These are phyloP conservation scores for Thalassia testudinum DNA, from an alignment of 116 monocot genomes.

Conservation along the genomic window DNA sequence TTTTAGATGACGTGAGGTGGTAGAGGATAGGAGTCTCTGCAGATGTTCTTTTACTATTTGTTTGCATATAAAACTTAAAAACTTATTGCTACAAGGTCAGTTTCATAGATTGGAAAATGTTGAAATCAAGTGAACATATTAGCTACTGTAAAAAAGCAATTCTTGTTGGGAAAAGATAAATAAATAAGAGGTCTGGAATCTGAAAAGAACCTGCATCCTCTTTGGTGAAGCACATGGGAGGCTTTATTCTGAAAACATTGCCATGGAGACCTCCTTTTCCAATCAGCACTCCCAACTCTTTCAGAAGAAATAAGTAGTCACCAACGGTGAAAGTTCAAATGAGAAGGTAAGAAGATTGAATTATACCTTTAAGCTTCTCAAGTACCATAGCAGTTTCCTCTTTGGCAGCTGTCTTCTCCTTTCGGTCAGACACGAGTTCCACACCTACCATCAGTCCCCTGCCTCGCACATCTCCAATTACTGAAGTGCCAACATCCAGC, in stretches of 20 bases:
- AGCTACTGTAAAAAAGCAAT: too few relatives aligned
- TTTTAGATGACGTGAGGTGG: too few relatives aligned
- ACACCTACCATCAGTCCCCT: slow-evolving; percentile 90
- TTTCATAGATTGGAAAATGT: too few relatives aligned
- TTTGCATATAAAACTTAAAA: too few relatives aligned
- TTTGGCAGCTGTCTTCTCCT: slow-evolving; percentile 88
- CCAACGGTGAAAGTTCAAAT: neutral
- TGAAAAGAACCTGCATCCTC: slow-evolving; percentile 71
- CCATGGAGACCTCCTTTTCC: slow-evolving; percentile 93
- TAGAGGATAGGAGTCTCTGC: neutral
- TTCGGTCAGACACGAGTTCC: slow-evolving; percentile 76
- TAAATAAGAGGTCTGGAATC: too few relatives aligned
- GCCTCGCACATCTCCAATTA: slow-evolving; percentile 98
- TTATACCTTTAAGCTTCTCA: slow-evolving; percentile 81
- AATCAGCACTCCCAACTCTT: slow-evolving; percentile 84
- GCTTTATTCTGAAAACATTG: slow-evolving; percentile 96
- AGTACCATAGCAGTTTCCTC: slow-evolving; percentile 50
- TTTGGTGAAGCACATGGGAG: slow-evolving; percentile 94
- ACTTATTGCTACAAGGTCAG: too few relatives aligned
- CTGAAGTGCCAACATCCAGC: slow-evolving; percentile 15
- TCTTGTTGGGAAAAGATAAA: too few relatives aligned
- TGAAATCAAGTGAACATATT: too few relatives aligned
- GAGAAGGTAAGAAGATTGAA: neutral
- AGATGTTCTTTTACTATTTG: neutral
- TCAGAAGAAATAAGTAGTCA: slow-evolving; percentile 3